phyloP scores from a whole-genome alignment of 2,329 filamentous ascomycete genomes.

The Fonsecaea nubica region DNA sequence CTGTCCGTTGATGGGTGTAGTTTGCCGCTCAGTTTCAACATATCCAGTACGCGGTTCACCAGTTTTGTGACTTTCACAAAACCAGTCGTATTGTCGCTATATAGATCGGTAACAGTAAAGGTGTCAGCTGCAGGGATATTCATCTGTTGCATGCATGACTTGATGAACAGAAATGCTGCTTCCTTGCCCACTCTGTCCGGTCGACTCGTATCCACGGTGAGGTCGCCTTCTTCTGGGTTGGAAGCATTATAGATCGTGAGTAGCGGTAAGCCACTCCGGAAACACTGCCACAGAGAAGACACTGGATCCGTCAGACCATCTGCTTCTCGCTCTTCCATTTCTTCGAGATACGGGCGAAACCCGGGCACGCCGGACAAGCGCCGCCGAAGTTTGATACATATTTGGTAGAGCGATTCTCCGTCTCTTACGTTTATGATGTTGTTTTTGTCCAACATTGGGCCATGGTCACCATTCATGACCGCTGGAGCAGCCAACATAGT shows the following conservation, averaged over 20 bases:
- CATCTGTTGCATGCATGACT: slow-evolving; percentile 84
- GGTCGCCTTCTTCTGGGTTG: slow-evolving; percentile 69
- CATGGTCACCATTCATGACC: slow-evolving; percentile 48
- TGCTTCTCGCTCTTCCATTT: slow-evolving; percentile 73
- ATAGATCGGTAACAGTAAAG: slow-evolving; percentile 90
- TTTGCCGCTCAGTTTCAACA: slow-evolving; percentile 77
- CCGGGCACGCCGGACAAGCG: slow-evolving; percentile 82
- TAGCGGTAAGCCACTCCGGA: slow-evolving; percentile 82
- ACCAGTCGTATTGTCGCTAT: slow-evolving; percentile 92
- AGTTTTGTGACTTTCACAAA: slow-evolving; percentile 92
- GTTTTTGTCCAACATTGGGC: slow-evolving; percentile 75
- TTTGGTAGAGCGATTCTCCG: slow-evolving; percentile 95
- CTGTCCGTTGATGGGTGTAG: slow-evolving; percentile 64
- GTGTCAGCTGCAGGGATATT: slow-evolving; percentile 80
- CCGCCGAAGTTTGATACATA: slow-evolving; percentile 83
- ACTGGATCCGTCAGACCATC: slow-evolving; percentile 74
- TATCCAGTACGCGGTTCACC: slow-evolving; percentile 88
- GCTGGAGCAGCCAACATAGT: slow-evolving; percentile 48
- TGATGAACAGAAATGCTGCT: slow-evolving; percentile 89
- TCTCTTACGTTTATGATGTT: slow-evolving; percentile 98
- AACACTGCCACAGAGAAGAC: slow-evolving; percentile 85
- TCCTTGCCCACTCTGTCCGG: slow-evolving; percentile 81
- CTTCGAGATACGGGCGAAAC: slow-evolving; percentile 75
- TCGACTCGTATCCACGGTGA: slow-evolving; percentile 58
- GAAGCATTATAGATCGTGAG: slow-evolving; percentile 88